A percentile compares a stretch with the other conserved stretches of the same genome.
phyloP scores from a whole-genome alignment of 768 basidiomycete species.

The Termitomyces sp. region DNA sequence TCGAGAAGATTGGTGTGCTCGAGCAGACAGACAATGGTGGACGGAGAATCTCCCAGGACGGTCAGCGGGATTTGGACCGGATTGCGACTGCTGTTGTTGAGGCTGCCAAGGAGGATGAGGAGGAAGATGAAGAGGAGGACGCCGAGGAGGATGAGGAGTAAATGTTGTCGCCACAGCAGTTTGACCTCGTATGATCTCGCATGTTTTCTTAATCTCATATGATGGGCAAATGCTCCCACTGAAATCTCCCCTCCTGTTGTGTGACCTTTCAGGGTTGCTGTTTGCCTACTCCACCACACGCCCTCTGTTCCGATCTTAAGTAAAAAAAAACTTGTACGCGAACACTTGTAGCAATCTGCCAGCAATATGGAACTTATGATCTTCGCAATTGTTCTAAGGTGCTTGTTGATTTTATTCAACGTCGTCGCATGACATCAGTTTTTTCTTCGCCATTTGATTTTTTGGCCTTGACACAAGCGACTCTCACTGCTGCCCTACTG shows the following conservation, averaged over 20 bases:
- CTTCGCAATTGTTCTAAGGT: too few species aligned
- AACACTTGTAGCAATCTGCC: too few species aligned
- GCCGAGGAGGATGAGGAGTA: constrained; percentile 57
- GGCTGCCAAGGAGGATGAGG: constrained; percentile 65
- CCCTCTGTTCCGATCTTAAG: neutral
- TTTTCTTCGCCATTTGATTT: too few species aligned
- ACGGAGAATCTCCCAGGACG: constrained; percentile 93
- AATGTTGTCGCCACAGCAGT: constrained; percentile 23
- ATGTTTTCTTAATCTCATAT: constrained; percentile 30
- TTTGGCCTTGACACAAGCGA: too few species aligned
- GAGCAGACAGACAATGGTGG: constrained; percentile 93
- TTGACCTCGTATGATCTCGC: constrained; percentile 28
- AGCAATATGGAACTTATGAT: too few species aligned
- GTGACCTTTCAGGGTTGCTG: neutral
- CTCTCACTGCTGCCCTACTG: too few species aligned
- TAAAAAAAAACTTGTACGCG: too few species aligned
- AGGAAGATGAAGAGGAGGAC: constrained; percentile 70
- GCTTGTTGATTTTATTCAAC: too few species aligned
- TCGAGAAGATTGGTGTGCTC: constrained; percentile 98
- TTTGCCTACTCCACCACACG: neutral
- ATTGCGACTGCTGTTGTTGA: constrained; percentile 89
- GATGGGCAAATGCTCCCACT: constrained; percentile 34
- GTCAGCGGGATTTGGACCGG: constrained; percentile 91
- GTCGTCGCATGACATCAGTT: too few species aligned
- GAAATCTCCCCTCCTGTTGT: constrained; percentile 18